Conservation (phyloP, 176 grass and related monocot species). For the Oryza rufipogon region DNA sequence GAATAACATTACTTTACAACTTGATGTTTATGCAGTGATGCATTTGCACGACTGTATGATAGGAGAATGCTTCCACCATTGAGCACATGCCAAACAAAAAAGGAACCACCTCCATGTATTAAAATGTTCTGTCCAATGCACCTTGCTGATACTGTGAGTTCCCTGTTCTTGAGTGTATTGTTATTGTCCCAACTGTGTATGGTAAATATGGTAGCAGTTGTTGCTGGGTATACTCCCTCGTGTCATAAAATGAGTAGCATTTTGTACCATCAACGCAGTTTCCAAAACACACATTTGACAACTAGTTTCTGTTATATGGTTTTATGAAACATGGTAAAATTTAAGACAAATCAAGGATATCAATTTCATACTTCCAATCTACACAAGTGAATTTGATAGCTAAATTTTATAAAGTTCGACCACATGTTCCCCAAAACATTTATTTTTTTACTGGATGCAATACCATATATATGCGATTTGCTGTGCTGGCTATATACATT, state of each 20-base stretch:
- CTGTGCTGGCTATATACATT: not conserved
- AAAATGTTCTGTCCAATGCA: constrained; percentile 90
- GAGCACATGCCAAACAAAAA: constrained; percentile 74
- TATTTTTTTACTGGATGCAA: not conserved
- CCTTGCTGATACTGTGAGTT: constrained; percentile 84
- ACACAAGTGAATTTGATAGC: not conserved
- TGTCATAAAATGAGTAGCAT: not conserved
- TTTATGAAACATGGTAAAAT: not conserved
- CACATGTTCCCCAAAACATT: not conserved
- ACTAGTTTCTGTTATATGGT: not conserved
- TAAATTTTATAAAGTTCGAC: not conserved
- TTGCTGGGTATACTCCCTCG: not conserved
- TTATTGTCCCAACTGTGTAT: constrained; percentile 29
- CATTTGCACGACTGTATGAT: constrained; percentile 88
- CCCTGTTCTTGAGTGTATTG: constrained; percentile 33
- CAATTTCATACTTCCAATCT: not conserved
- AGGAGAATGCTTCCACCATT: constrained; percentile 90
- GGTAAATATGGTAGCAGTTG: constrained; percentile 1
- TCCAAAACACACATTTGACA: not conserved
- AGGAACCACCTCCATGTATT: constrained; percentile 72
- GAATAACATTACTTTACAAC: constrained; percentile 14
- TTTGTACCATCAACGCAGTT: not conserved
- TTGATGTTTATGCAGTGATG: constrained; percentile 64
- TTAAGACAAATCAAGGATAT: not conserved
- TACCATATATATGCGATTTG: not conserved